Evolutionary conservation across 1,284 basidiomycete species (phyloP).

Genomic region (Ceratobasidium sp.): DNA sequence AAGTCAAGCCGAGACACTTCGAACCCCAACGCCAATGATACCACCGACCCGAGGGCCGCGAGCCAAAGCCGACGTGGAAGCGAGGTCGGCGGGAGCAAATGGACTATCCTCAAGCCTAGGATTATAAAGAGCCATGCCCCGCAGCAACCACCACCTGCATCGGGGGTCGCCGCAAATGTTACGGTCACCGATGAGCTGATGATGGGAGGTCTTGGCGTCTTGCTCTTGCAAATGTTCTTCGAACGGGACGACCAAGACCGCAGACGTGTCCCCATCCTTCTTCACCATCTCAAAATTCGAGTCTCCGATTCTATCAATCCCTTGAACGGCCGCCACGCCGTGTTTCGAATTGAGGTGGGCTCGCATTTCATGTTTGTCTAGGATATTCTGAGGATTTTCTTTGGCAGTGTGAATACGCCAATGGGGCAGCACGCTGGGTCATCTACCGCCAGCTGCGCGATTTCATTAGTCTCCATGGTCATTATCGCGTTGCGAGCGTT

Average conservation of each 20-base stretch:
- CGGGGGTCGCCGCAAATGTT: constrained; percentile 60
- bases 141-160: constrained; percentile 20
- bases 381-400: constrained; percentile 42
- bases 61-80: constrained; percentile 40
- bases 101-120: constrained; percentile 41
- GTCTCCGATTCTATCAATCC: constrained; percentile 90
- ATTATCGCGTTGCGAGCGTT: constrained; percentile 80
- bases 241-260: constrained; percentile 91
- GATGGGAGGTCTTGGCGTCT: constrained; percentile 81
- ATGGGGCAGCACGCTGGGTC: constrained; percentile 95
- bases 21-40: constrained; percentile 3
- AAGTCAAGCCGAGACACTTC: constrained; percentile 28
- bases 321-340: constrained; percentile 79
- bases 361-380: neutral
- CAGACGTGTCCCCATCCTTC: constrained; percentile 85
- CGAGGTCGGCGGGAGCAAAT: constrained; percentile 37
- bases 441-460: constrained; percentile 95
- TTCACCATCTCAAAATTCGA: constrained; percentile 87
- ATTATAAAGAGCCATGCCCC: constrained; percentile 27
- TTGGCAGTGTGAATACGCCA: constrained; percentile 89
- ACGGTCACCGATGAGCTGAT: constrained; percentile 90
- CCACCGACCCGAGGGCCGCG: constrained; percentile 15
- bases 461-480: constrained; percentile 90
- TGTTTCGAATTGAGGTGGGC: constrained; percentile 85
- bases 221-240: constrained; percentile 90